Evolutionary conservation across 139 green algal species (phyloP), one percentile per base, ranked within the genome.

Genomic region (Pleodorina starrii): DNA sequence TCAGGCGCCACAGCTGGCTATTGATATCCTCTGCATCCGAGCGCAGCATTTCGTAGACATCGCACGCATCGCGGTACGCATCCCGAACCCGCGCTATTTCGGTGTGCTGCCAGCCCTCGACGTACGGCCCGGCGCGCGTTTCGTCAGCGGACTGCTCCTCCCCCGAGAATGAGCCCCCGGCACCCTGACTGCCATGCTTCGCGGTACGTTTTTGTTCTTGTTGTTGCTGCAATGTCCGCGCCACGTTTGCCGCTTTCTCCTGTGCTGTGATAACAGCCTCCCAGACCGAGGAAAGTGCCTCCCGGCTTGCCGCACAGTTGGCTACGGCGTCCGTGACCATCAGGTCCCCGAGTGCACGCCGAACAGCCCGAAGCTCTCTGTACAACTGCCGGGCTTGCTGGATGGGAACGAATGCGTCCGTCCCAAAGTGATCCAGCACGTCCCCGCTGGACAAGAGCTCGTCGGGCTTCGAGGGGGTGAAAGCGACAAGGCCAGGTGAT

Each of bases 1-100:
- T 57, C 84, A 68, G 82, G 29, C 48, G 84, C 84, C 84, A 89
- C 1, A 89, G 69, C 48, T 51, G 35, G 17, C 17, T 46, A 54
- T 89, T 89, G 0, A 89, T 21, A 16, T 72, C 50, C 71, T 89
- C 84, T 0, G 69, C 48, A 42, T 89, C 84, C 2, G 44, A 72
- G 46, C 84, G 84, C 25, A 89, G 51, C 48, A 73, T 32, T 36
- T 81, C 84, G 38, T 44, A 83, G 23, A 89, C 48, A 21, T 57
- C 69, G 16, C 48, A 73, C 0, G 84, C 50, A 17, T 89, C 84
- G 14, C 69, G 48, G 69, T 89, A 89, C 10, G 46, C 84, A 0
- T 29, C 43, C 11, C 84, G 69, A 21, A 44, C 69, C 7, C 84
- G 50, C 2, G 35, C 50, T 25, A 73, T 36, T 10, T 82, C 74